phyloP scores from a whole-genome alignment of 2,329 filamentous ascomycete genomes.

The Emydomyces testavorans region DNA sequence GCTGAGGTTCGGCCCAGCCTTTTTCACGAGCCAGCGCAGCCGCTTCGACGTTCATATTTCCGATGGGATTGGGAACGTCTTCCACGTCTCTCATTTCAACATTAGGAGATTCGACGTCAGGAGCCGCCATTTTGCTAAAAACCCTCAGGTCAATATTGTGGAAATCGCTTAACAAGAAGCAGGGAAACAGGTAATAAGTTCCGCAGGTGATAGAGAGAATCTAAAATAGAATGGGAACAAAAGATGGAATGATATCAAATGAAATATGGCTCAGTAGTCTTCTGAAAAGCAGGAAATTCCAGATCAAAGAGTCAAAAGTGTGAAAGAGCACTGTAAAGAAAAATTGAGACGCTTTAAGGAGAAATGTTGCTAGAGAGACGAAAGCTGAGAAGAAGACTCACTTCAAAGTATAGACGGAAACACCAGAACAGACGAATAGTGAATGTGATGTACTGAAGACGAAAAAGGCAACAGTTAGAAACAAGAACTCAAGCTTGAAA shows the following conservation, averaged over 20 bases:
- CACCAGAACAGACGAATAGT: background rate
- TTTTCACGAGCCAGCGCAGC: conserved; percentile 27
- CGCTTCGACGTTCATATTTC: conserved; percentile 23
- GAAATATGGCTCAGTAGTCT: no score
- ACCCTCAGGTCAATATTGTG: background rate
- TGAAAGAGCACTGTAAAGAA: no score
- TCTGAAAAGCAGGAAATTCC: no score
- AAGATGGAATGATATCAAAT: no score
- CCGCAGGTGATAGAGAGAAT: no score
- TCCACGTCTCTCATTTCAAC: background rate
- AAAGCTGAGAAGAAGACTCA: background rate
- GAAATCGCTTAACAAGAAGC: no score
- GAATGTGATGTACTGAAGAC: background rate
- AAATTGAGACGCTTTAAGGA: no score
- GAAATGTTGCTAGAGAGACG: background rate
- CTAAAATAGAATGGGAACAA: no score
- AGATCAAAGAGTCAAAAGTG: no score
- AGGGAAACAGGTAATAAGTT: no score
- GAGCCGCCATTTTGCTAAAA: conserved; percentile 1
- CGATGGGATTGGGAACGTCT: background rate
- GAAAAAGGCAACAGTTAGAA: background rate
- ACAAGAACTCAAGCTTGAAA: background rate
- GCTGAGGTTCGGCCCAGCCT: conserved; percentile 30
- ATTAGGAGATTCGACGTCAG: background rate
- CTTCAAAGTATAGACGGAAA: background rate